These are phyloP conservation scores for Pyrrhoderma lamaoense DNA, from an alignment of 1,284 basidiomycete species.

Conservation along the genomic window DNA sequence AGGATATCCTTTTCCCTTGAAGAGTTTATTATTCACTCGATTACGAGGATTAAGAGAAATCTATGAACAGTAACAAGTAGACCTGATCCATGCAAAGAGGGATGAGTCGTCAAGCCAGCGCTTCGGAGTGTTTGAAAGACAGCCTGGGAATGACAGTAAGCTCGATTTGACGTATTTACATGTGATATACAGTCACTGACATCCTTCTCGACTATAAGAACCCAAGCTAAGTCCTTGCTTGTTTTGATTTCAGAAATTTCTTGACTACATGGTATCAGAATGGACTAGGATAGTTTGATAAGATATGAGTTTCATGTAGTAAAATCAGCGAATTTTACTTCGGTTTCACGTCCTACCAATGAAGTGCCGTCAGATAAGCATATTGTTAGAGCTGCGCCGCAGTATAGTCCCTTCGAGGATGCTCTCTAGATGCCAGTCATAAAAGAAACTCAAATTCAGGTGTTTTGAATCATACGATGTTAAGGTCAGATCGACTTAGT, in stretches of 20 bases:
- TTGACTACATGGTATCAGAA: slow-evolving; percentile 70
- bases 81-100: slow-evolving; percentile 48
- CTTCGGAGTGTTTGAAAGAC: slow-evolving; percentile 78
- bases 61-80: slow-evolving; percentile 59
- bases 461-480: slow-evolving; percentile 46
- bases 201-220: slow-evolving; percentile 89
- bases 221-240: slow-evolving; percentile 53
- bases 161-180: no score
- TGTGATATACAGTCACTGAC: slow-evolving; percentile 31
- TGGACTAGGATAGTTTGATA: slow-evolving; percentile 38
- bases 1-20: slow-evolving; percentile 89
- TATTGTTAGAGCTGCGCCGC: slow-evolving; percentile 57
- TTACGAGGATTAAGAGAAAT: background rate
- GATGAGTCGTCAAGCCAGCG: slow-evolving; percentile 42
- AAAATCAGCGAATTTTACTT: slow-evolving; percentile 36
- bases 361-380: slow-evolving; percentile 48
- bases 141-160: slow-evolving; percentile 48
- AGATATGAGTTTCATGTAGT: background rate
- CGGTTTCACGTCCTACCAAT: slow-evolving; percentile 45
- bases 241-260: slow-evolving; percentile 57
- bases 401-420: slow-evolving; percentile 79
- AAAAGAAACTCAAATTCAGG: background rate
- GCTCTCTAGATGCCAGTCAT: slow-evolving; percentile 56
- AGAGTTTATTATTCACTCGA: background rate
- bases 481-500: slow-evolving; percentile 66